Evolutionary conservation across 208 protist genomes (phyloP), one percentile per base, ranked within the genome.

Genomic region (Trypanosomatidae sp.): DNA sequence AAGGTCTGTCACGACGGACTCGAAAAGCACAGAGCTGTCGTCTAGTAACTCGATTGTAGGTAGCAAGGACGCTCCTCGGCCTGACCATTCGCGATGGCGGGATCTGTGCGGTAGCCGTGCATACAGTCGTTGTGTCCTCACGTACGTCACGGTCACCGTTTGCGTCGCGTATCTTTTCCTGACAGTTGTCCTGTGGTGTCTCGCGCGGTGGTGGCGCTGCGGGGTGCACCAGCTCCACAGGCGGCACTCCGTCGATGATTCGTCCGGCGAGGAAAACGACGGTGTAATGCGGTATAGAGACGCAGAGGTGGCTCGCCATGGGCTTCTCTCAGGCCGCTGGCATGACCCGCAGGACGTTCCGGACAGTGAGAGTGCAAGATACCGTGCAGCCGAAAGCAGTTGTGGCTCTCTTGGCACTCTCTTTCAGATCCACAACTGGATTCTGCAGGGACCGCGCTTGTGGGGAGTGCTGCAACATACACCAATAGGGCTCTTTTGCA

Each of bases 381-480:
- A 28, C 46, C 30, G 28, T 15, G 33, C 47, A 28, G 33, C 49
- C 44, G 66, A 44, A 43, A 19, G 28, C 9, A 2, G 8, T 19
- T 50, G 43, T 30, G 0, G 66, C 19, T 3, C 47, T 43, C 7
- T 39, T 22, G 4, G 8, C 19, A 55, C 49, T 39, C 17, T 7
- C 10, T 52, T 55, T 33, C 28, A 58, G 33, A 12, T 25, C 22
- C 1, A 43, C 33, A 41, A 1, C 47, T 33, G 58, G 10, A 79
- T 66, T 22, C 52, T 79, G 8, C 68, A 28, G 62, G 52, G 55
- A 17, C 44, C 68, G 17, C n/a, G 59, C 2, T 46, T 79, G 44
- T 65, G 68, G 68, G 44, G 47, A 5, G 36, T 59, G 36, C 44
- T 73, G 10, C 67, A 25, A 49, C 25, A 69, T 22, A 52, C 68